Conservation (phyloP, 306 rosid species). For the Vigna mungo region DNA sequence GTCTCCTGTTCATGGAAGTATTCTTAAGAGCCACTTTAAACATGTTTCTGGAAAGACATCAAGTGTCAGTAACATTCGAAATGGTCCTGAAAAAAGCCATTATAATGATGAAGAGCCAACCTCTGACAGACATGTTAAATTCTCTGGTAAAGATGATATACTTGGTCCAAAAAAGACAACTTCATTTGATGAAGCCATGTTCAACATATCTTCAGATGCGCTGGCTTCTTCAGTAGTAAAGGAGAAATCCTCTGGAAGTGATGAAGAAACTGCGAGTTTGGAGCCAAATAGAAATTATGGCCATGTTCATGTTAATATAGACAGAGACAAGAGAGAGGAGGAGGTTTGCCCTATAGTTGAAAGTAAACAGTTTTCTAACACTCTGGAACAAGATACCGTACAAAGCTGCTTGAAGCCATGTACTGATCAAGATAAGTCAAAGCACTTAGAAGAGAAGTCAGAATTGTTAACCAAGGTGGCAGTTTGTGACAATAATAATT, state of each 20-base stretch:
- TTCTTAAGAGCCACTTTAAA: conserved; percentile 60
- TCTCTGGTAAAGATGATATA: conserved; percentile 61
- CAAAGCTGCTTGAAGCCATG: conserved; percentile 56
- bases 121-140: conserved; percentile 59
- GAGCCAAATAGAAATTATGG: conserved; percentile 51
- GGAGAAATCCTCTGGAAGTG: conserved; percentile 56
- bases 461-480: conserved; percentile 43
- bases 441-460: conserved; percentile 54
- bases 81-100: conserved; percentile 49
- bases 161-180: conserved; percentile 54
- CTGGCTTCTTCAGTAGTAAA: conserved; percentile 55
- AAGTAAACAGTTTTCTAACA: conserved; percentile 58
- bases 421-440: conserved; percentile 50
- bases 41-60: conserved; percentile 55
- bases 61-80: conserved; percentile 44
- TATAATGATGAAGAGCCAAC: conserved; percentile 47
- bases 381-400: conserved; percentile 47
- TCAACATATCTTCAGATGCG: conserved; percentile 54
- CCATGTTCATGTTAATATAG: conserved; percentile 39
- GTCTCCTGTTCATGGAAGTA: conserved; percentile 63
- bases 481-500: conserved; percentile 50
- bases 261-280: conserved; percentile 55
- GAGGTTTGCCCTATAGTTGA: conserved; percentile 54
- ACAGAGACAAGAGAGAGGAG: conserved; percentile 44
- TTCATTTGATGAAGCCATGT: conserved; percentile 54